phyloP scores from a whole-genome alignment of 495 filamentous ascomycete genomes.

The Xylaria bambusicola region DNA sequence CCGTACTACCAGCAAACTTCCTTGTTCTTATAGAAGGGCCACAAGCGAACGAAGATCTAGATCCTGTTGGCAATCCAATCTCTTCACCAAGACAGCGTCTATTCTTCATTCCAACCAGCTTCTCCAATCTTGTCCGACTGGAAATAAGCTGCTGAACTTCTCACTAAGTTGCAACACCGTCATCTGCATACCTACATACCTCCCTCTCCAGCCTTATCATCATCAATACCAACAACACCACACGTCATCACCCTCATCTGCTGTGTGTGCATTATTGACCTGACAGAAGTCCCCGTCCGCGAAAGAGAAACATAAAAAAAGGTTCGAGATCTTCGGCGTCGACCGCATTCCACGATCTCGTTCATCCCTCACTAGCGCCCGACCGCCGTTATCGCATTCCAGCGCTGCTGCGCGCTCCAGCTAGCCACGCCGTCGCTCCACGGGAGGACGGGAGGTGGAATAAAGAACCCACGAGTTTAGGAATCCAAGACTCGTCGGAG shows the following conservation, averaged over 20 bases:
- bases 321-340: slow-evolving; percentile 30
- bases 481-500: slow-evolving; percentile 1
- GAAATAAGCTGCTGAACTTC: slow-evolving; percentile 32
- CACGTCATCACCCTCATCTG: slow-evolving; percentile 14
- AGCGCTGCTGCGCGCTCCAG: slow-evolving; percentile 29
- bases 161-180: slow-evolving; percentile 29
- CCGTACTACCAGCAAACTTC: slow-evolving; percentile 21
- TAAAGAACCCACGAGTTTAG: slow-evolving; percentile 16
- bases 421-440: slow-evolving; percentile 38
- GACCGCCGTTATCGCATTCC: slow-evolving; percentile 26
- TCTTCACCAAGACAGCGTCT: slow-evolving; percentile 19
- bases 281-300: slow-evolving; percentile 26
- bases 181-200: slow-evolving; percentile 16
- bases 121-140: slow-evolving; percentile 10
- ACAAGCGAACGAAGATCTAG: slow-evolving; percentile 25
- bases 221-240: slow-evolving; percentile 9
- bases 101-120: slow-evolving; percentile 26
- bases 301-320: too few relatives aligned
- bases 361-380: slow-evolving; percentile 18
- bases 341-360: slow-evolving; percentile 30
- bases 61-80: slow-evolving; percentile 28
- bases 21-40: slow-evolving; percentile 27
- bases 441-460: slow-evolving; percentile 47
- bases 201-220: slow-evolving; percentile 5
- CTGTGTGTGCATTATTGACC: slow-evolving; percentile 22